Evolutionary conservation across 495 filamentous ascomycete genomes (phyloP).

Genomic region (Oidiodendron maius): DNA sequence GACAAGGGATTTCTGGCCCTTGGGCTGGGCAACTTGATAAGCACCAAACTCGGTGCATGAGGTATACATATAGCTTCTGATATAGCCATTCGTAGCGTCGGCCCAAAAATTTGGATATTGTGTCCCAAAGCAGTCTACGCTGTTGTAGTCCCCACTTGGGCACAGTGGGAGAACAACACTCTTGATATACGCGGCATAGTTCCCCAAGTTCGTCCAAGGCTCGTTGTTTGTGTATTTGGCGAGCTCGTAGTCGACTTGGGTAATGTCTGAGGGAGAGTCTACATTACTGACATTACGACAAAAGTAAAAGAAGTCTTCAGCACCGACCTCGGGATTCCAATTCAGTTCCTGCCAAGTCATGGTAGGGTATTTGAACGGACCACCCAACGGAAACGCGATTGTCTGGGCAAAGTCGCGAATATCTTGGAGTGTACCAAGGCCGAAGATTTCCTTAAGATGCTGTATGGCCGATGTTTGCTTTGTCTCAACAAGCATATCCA

Average conservation of each 20-base stretch:
- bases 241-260: constrained; percentile 32
- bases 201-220: constrained; percentile 40
- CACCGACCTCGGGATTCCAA: constrained; percentile 29
- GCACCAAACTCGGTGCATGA: constrained; percentile 41
- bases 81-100: constrained; percentile 26
- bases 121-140: constrained; percentile 38
- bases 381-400: constrained; percentile 37
- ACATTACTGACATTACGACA: constrained; percentile 42
- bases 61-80: constrained; percentile 38
- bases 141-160: constrained; percentile 33
- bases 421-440: constrained; percentile 30
- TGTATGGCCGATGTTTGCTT: constrained; percentile 29
- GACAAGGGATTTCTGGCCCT: no score
- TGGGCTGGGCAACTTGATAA: constrained; percentile 40
- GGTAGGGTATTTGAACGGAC: constrained; percentile 39
- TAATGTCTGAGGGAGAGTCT: constrained; percentile 32
- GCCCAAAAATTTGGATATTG: constrained; percentile 35
- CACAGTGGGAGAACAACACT: constrained; percentile 33
- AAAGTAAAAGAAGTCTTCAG: constrained; percentile 39
- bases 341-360: constrained; percentile 46
- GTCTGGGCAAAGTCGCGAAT: constrained; percentile 38
- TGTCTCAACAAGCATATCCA: constrained; percentile 30
- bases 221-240: constrained; percentile 38
- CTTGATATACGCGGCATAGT: constrained; percentile 41
- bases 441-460: constrained; percentile 36